Conservation (phyloP, 2,329 filamentous ascomycete genomes). For the Calonectria fujianensis region DNA sequence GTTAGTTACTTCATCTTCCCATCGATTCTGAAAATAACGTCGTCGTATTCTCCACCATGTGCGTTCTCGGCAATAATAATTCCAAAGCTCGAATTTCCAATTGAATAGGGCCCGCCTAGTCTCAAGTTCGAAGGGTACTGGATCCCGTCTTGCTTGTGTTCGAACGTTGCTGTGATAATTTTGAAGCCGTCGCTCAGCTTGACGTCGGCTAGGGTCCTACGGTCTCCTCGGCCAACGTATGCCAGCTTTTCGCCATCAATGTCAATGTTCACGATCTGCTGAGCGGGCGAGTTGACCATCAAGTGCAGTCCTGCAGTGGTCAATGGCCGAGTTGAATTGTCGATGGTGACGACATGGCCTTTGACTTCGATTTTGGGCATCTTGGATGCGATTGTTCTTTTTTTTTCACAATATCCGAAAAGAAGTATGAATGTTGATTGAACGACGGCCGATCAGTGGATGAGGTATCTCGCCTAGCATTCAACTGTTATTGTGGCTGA, state of each 20-base stretch:
- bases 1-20: constrained; percentile 1
- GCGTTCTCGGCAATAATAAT: background rate
- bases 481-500: background rate
- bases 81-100: background rate
- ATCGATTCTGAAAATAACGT: background rate
- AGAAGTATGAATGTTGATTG: background rate
- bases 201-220: background rate
- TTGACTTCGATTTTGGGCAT: background rate
- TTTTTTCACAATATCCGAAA: background rate
- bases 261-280: background rate
- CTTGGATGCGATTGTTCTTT: background rate
- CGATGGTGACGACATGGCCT: background rate
- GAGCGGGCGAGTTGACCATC: constrained; percentile 8
- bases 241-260: background rate
- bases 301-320: background rate
- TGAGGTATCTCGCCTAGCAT: background rate
- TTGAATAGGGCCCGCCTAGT: background rate
- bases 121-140: background rate
- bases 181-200: background rate
- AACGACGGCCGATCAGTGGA: background rate
- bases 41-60: background rate
- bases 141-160: background rate
- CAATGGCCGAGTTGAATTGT: background rate
- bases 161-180: background rate
- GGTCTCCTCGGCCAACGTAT: background rate